Evolutionary conservation across 2,329 filamentous ascomycete species (phyloP).

Genomic region (Nemania bipapillata): DNA sequence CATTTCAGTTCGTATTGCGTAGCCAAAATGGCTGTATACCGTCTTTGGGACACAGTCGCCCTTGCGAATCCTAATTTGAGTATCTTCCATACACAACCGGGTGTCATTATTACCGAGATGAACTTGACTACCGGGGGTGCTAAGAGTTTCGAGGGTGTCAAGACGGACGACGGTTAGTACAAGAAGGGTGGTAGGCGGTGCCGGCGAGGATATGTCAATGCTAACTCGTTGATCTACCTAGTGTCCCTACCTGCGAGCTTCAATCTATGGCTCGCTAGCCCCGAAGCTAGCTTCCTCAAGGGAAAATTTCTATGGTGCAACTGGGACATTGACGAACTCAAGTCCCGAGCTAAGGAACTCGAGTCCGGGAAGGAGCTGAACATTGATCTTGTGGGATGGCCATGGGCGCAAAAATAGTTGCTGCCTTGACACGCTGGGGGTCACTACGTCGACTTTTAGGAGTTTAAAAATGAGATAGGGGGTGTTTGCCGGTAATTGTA

Average conservation of each 20-base stretch:
- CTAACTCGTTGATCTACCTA: conserved; percentile 33
- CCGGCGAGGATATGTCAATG: not conserved
- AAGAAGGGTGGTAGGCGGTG: not conserved
- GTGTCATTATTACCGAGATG: conserved; percentile 42
- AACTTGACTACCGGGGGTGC: conserved; percentile 29
- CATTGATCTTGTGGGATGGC: conserved; percentile 40
- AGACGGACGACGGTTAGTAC: conserved; percentile 49
- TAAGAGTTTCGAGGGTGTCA: conserved; percentile 35
- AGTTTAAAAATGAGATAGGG: not conserved
- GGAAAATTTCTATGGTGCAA: conserved; percentile 60
- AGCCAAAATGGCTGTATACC: conserved; percentile 56
- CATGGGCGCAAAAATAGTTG: conserved; percentile 1
- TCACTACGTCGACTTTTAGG: not conserved
- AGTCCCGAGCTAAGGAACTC: conserved; percentile 53
- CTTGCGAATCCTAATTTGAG: conserved; percentile 55
- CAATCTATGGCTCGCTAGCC: conserved; percentile 57
- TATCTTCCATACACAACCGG: conserved; percentile 59
- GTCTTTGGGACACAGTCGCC: conserved; percentile 57
- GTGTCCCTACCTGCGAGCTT: conserved; percentile 57
- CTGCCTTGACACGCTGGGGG: not conserved
- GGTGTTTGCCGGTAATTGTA: too few species aligned
- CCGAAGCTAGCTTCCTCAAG: conserved; percentile 60
- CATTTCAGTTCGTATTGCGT: conserved; percentile 54
- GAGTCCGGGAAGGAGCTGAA: conserved; percentile 30
- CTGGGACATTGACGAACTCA: conserved; percentile 64